A percentile compares a stretch with the other conserved stretches of the same genome.
Evolutionary conservation across 1,139 yeast species (phyloP).

Genomic region (Yamadazyma atmosphaerica): DNA sequence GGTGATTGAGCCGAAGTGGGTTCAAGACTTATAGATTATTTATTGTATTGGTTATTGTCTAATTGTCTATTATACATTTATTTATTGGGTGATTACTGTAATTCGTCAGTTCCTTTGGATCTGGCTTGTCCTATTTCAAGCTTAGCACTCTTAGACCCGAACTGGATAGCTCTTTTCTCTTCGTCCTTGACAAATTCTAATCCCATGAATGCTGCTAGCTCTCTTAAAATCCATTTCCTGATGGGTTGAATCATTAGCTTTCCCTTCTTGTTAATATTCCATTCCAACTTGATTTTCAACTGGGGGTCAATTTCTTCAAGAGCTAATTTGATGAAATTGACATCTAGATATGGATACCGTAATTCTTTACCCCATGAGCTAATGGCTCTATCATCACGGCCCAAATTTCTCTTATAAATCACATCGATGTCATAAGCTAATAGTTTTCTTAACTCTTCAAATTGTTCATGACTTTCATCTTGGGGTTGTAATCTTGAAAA

Average conservation of each 20-base stretch:
- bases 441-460: constrained; percentile 41
- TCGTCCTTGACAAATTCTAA: constrained; percentile 65
- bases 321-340: constrained; percentile 55
- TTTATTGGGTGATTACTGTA: constrained; percentile 6
- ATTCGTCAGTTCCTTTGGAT: constrained; percentile 59
- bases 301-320: constrained; percentile 49
- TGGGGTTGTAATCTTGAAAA: constrained; percentile 32
- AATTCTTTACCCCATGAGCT: constrained; percentile 87
- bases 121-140: constrained; percentile 74
- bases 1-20: constrained; percentile 51
- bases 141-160: constrained; percentile 94
- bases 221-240: constrained; percentile 65
- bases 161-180: constrained; percentile 93
- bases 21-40: constrained; percentile 28
- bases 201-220: constrained; percentile 54
- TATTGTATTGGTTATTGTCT: constrained; percentile 3
- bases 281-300: constrained; percentile 43
- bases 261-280: constrained; percentile 33
- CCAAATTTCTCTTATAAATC: constrained; percentile 76
- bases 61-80: constrained; percentile 6
- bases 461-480: constrained; percentile 20
- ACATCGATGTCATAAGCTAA: constrained; percentile 68
- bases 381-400: constrained; percentile 88
- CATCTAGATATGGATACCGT: constrained; percentile 85
- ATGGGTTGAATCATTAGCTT: constrained; percentile 27